A percentile compares a stretch with the other conserved stretches of the same genome.
Evolutionary conservation across 2,329 filamentous ascomycete species (phyloP).

Genomic region (Tolypocladium sp.): DNA sequence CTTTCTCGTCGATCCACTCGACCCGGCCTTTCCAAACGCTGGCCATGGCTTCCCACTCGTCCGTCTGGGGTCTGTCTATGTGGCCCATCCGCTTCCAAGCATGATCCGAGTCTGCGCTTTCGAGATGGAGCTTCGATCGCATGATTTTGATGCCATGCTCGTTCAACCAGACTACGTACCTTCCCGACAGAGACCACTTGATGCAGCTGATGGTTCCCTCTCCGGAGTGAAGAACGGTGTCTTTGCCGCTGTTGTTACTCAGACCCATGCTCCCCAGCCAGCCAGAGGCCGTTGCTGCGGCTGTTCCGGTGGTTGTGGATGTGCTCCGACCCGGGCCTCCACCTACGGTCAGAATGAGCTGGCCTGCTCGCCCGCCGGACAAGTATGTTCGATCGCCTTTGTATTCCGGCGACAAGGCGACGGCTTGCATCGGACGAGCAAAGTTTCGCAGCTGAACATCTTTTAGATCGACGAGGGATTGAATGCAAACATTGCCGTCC

Average conservation of each 20-base stretch:
- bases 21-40: slow-evolving; percentile 86
- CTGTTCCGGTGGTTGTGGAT: slow-evolving; percentile 77
- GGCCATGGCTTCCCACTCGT: slow-evolving; percentile 93
- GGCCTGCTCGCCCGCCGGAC: slow-evolving; percentile 82
- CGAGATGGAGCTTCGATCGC: slow-evolving; percentile 77
- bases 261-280: slow-evolving; percentile 89
- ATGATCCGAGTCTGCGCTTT: slow-evolving; percentile 65
- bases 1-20: slow-evolving; percentile 86
- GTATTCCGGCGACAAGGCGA: slow-evolving; percentile 91
- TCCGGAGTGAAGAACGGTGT: slow-evolving; percentile 80
- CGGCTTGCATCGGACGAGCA: slow-evolving; percentile 81
- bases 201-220: slow-evolving; percentile 88
- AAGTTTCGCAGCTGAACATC: slow-evolving; percentile 92
- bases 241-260: slow-evolving; percentile 68
- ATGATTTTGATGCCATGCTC: slow-evolving; percentile 98
- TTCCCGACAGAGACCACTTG: slow-evolving; percentile 89
- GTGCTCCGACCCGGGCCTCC: slow-evolving; percentile 74
- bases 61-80: slow-evolving; percentile 76
- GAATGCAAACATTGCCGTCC: slow-evolving; percentile 90
- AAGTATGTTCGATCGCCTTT: slow-evolving; percentile 82
- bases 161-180: slow-evolving; percentile 91
- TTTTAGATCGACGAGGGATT: slow-evolving; percentile 76
- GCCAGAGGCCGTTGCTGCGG: slow-evolving; percentile 73
- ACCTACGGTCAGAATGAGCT: slow-evolving; percentile 76
- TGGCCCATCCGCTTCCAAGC: slow-evolving; percentile 95